Evolutionary conservation across 139 green algal genomes (phyloP).

Genomic region (Chlorella sp.): DNA sequence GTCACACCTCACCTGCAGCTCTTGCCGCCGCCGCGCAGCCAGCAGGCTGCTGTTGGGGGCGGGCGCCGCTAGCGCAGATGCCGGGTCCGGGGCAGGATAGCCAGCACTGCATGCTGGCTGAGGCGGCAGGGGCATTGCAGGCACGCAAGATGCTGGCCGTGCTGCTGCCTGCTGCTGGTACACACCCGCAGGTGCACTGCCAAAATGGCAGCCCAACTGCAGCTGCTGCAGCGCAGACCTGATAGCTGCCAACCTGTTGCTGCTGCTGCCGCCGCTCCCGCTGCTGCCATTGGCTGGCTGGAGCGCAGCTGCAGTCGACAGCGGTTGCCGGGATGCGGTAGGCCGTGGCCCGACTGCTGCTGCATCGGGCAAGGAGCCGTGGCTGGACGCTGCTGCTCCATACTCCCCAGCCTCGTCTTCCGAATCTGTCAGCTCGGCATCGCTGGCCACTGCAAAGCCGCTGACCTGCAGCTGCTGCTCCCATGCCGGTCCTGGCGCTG

Average conservation of each 20-base stretch:
- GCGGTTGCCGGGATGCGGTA: neutral
- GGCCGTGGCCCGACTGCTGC: neutral
- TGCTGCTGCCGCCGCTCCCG: neutral
- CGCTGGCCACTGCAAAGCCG: slow-evolving; percentile 7
- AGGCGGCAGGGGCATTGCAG: too few relatives aligned
- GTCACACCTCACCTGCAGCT: neutral
- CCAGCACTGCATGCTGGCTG: neutral
- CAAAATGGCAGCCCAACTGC: neutral
- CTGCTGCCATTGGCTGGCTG: neutral
- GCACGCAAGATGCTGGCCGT: neutral
- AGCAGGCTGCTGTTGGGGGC: slow-evolving; percentile 13
- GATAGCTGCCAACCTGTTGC: neutral
- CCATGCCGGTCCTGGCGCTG: too few relatives aligned
- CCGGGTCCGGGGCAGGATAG: neutral
- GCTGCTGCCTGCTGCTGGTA: neutral
- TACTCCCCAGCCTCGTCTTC: neutral
- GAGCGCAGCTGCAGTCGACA: neutral
- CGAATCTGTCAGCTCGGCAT: neutral
- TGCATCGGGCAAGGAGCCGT: neutral
- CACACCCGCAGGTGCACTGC: neutral
- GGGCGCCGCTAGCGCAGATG: neutral
- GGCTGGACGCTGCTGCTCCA: neutral
- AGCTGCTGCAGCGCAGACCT: slow-evolving; percentile 2
- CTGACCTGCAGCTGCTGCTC: too few relatives aligned
- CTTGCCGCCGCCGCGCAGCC: neutral